phyloP scores from a whole-genome alignment of 345 rosid genomes.

The Aethionema arabicum region DNA sequence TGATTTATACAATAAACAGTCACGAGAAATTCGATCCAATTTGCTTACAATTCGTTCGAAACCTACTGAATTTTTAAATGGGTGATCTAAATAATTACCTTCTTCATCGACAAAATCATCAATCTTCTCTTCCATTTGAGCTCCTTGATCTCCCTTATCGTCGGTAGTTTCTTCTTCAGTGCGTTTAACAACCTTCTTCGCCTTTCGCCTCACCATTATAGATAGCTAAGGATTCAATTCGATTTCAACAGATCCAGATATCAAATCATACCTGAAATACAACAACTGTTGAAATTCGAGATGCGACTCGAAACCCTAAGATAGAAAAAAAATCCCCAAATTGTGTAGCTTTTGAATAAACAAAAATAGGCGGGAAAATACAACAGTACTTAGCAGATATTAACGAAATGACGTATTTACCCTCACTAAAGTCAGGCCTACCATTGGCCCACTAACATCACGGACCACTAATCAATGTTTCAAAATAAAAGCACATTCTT shows the following conservation, averaged over 20 bases:
- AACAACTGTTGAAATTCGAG: not conserved
- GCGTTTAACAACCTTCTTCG: constrained; percentile 25
- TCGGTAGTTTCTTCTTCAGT: constrained; percentile 16
- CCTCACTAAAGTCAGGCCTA: constrained; percentile 4
- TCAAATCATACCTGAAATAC: not conserved
- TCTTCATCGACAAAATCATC: constrained; percentile 22
- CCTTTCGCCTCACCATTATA: constrained; percentile 38
- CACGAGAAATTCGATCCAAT: not conserved
- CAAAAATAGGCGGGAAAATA: constrained; percentile 17
- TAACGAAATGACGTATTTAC: not conserved
- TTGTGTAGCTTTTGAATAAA: not conserved
- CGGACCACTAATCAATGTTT: not conserved
- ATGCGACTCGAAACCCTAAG: constrained; percentile 20
- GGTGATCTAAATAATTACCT: constrained; percentile 21
- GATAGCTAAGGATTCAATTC: constrained; percentile 1
- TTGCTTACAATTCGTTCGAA: no score
- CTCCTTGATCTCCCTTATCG: not conserved
- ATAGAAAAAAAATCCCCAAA: constrained; percentile 6
- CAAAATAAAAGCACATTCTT: no score
- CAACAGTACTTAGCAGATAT: not conserved
- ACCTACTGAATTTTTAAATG: not conserved
- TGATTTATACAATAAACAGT: not conserved
- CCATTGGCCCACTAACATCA: constrained; percentile 3
- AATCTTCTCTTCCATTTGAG: constrained; percentile 19
- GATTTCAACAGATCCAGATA: not conserved